Percentiles rank a stretch among this genome's conserved stretches.
phyloP scores from a whole-genome alignment of 768 basidiomycete genomes.

The Boletellus ananiceps region DNA sequence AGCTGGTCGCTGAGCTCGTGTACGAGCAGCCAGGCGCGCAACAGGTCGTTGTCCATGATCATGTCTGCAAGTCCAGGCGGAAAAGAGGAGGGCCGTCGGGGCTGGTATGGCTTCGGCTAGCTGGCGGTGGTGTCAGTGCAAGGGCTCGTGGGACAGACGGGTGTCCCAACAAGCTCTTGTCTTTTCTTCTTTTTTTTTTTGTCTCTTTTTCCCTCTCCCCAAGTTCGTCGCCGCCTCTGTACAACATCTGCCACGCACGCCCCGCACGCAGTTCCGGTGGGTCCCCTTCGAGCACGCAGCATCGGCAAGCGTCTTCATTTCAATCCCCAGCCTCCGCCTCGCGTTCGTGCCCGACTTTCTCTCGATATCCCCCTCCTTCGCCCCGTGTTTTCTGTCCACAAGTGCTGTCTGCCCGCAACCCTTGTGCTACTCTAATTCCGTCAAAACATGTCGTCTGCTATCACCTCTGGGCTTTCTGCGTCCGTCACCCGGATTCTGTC shows the following conservation, averaged over 20 bases:
- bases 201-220: neutral
- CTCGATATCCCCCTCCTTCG: slow-evolving; percentile 16
- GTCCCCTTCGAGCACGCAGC: slow-evolving; percentile 22
- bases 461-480: slow-evolving; percentile 81
- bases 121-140: neutral
- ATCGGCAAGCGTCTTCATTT: slow-evolving; percentile 24
- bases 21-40: slow-evolving; percentile 74
- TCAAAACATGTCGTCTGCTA: slow-evolving; percentile 52
- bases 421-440: too few relatives aligned
- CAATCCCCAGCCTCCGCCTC: slow-evolving; percentile 6
- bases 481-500: slow-evolving; percentile 94
- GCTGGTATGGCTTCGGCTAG: too few relatives aligned
- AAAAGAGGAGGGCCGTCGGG: too few relatives aligned
- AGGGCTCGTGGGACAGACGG: neutral
- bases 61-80: slow-evolving; percentile 5
- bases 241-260: too few relatives aligned
- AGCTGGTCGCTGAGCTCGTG: slow-evolving; percentile 83
- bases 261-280: slow-evolving; percentile 1
- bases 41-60: slow-evolving; percentile 65
- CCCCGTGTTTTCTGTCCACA: neutral
- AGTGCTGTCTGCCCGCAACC: too few relatives aligned
- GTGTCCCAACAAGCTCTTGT: too few relatives aligned
- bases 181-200: neutral
- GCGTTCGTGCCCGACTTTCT: slow-evolving; percentile 12
- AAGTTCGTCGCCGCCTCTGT: too few relatives aligned